phyloP scores from a whole-genome alignment of 2,329 filamentous ascomycete genomes.

The Alternaria gaisen region DNA sequence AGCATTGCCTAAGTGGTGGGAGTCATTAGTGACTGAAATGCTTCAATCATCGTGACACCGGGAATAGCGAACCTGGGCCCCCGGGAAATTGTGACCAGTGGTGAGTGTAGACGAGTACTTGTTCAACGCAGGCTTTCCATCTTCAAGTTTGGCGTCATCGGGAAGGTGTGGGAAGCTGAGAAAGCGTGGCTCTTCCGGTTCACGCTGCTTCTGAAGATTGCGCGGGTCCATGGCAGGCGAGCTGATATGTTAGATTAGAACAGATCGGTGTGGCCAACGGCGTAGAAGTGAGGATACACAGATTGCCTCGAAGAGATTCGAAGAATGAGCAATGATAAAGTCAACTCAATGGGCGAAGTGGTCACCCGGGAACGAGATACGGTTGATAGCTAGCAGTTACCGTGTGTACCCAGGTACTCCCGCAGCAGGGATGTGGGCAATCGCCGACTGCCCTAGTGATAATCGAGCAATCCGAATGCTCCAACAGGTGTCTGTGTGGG shows the following conservation, averaged over 20 bases:
- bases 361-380: conserved; percentile 31
- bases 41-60: not conserved
- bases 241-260: not conserved
- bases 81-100: conserved; percentile 86
- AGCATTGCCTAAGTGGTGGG: conserved; percentile 78
- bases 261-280: not conserved
- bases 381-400: conserved; percentile 29
- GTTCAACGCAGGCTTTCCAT: conserved; percentile 76
- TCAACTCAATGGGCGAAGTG: conserved; percentile 13
- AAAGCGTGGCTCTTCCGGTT: conserved; percentile 57
- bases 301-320: not conserved
- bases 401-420: conserved; percentile 29
- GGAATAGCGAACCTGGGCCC: conserved; percentile 72
- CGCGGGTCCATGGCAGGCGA: conserved; percentile 46
- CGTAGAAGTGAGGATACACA: not conserved
- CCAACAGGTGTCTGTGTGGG: conserved; percentile 28
- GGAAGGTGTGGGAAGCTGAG: conserved; percentile 66
- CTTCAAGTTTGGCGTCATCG: conserved; percentile 60
- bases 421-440: conserved; percentile 24
- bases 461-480: conserved; percentile 26
- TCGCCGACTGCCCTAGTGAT: conserved; percentile 28
- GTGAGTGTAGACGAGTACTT: conserved; percentile 86
- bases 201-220: conserved; percentile 47
- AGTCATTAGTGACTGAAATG: conserved; percentile 12
- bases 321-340: conserved; percentile 5